These are phyloP conservation scores for Claviceps digitariae DNA, from an alignment of 2,329 filamentous ascomycete species.

Conservation along the genomic window DNA sequence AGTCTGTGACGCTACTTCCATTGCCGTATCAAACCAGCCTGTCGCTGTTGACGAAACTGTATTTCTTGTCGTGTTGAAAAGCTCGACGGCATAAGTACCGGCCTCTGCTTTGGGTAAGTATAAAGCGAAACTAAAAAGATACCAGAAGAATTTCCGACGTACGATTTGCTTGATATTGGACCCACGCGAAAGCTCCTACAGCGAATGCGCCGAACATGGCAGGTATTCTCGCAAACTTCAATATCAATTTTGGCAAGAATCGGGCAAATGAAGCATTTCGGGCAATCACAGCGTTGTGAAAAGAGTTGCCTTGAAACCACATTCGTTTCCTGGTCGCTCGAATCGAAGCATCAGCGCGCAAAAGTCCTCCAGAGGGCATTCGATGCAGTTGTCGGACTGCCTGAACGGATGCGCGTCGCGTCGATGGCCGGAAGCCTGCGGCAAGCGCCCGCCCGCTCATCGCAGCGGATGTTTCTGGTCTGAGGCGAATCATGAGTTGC, in stretches of 20 bases:
- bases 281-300: conserved; percentile 62
- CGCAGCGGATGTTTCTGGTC: conserved; percentile 4
- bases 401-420: conserved; percentile 44
- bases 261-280: conserved; percentile 52
- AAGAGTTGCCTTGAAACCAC: conserved; percentile 70
- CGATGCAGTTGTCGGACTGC: conserved; percentile 51
- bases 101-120: conserved; percentile 27
- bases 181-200: conserved; percentile 75
- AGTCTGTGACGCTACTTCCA: conserved; percentile 66
- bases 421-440: conserved; percentile 54
- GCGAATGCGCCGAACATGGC: conserved; percentile 85
- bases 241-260: conserved; percentile 70
- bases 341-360: conserved; percentile 50
- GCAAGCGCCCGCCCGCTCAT: conserved; percentile 39
- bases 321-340: conserved; percentile 48
- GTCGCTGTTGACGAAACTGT: conserved; percentile 56
- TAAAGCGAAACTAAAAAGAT: background rate
- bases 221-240: conserved; percentile 78
- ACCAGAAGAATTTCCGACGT: conserved; percentile 24
- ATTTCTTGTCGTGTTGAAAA: conserved; percentile 62
- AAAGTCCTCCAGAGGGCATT: conserved; percentile 53
- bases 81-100: conserved; percentile 40
- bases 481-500: background rate
- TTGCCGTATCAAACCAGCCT: conserved; percentile 56
- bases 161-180: conserved; percentile 93